Conservation (phyloP, 495 filamentous ascomycete genomes). For the Lasiosphaeris hirsuta region DNA sequence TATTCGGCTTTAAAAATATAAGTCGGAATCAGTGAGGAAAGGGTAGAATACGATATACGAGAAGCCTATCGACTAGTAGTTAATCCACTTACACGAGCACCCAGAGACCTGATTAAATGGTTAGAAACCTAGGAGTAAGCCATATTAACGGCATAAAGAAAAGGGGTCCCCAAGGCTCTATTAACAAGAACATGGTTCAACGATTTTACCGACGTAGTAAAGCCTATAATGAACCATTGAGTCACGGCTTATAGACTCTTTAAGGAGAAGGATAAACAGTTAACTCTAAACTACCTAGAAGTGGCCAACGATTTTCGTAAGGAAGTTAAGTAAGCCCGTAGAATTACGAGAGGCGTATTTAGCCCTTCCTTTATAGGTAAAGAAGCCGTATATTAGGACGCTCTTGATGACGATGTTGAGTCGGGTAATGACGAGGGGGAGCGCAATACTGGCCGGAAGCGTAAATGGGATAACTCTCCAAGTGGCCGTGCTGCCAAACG, state of each 20-base stretch:
- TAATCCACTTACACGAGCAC: not conserved
- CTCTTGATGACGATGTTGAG: not conserved
- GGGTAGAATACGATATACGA: not conserved
- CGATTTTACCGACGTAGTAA: constrained; percentile 4
- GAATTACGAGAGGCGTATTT: constrained; percentile 1
- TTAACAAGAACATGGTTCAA: not conserved
- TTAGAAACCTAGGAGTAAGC: constrained; percentile 3
- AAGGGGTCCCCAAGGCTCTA: not conserved
- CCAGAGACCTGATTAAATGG: constrained; percentile 6
- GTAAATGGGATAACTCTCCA: not conserved
- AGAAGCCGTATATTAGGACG: not conserved
- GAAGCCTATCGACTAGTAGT: not conserved
- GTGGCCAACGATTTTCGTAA: constrained; percentile 5
- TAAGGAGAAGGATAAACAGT: not conserved
- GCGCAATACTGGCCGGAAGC: constrained; percentile 1
- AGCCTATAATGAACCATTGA: constrained; percentile 4
- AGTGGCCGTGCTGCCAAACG: not conserved
- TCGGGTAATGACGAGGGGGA: not conserved
- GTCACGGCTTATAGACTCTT: not conserved
- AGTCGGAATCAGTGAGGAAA: constrained; percentile 3
- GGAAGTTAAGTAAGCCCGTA: not conserved
- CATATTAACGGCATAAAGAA: not conserved
- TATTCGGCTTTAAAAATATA: not conserved
- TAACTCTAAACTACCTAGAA: constrained; percentile 1
- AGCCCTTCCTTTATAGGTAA: not conserved